These are phyloP conservation scores for Tolypocladium cylindrosporum DNA, from an alignment of 2,329 filamentous ascomycete species.

Conservation along the genomic window DNA sequence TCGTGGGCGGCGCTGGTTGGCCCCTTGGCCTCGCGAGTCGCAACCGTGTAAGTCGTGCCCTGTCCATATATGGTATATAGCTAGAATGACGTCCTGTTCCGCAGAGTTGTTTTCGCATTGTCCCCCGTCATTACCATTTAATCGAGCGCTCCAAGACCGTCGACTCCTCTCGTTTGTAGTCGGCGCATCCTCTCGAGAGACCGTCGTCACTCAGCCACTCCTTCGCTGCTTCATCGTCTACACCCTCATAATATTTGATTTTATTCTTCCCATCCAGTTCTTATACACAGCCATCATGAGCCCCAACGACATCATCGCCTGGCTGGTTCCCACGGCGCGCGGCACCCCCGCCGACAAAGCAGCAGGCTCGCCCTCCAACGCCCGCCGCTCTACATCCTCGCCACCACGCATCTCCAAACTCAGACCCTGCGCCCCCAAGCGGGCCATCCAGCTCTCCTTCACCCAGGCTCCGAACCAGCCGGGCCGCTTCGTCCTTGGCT, in stretches of 20 bases:
- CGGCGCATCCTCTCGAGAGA: neutral
- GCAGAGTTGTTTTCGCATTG: neutral
- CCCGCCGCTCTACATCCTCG: constrained; percentile 14
- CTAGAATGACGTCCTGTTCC: neutral
- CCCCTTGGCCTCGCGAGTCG: neutral
- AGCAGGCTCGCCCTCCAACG: constrained; percentile 20
- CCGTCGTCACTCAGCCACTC: neutral
- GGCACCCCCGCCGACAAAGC: constrained; percentile 22
- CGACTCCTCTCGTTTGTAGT: neutral
- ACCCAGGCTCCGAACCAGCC: constrained; percentile 20
- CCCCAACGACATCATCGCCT: constrained; percentile 24
- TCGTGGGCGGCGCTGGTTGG: neutral
- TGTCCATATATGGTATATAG: neutral
- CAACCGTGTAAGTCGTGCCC: neutral
- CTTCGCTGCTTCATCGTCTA: neutral
- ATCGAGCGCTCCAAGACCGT: neutral
- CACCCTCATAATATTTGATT: neutral
- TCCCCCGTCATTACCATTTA: neutral
- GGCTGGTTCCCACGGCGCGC: constrained; percentile 26
- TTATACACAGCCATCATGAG: constrained; percentile 8
- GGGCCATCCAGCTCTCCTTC: constrained; percentile 26
- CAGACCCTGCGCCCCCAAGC: constrained; percentile 13
- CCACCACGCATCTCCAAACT: constrained; percentile 15
- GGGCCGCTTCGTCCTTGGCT: constrained; percentile 27
- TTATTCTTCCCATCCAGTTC: neutral